Percentiles rank a stretch among this genome's conserved stretches.
These are phyloP conservation scores for Citrus reticulata DNA, from an alignment of 345 rosid genomes.

Conservation along the genomic window DNA sequence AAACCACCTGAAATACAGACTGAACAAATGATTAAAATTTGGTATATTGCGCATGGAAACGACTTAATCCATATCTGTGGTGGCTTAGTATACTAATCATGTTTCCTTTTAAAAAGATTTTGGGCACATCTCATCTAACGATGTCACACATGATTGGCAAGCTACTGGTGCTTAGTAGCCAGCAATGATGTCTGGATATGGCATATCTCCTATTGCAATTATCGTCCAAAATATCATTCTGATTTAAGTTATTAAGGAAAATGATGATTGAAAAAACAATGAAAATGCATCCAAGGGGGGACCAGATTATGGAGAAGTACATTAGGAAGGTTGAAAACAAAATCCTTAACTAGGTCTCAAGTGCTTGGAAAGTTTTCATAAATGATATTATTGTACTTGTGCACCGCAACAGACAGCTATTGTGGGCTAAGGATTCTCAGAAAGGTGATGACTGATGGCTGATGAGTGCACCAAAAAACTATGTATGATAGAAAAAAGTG, in stretches of 20 bases:
- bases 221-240: neutral
- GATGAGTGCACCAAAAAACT: neutral
- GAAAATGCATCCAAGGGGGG: neutral
- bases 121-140: neutral
- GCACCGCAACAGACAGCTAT: neutral
- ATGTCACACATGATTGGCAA: neutral
- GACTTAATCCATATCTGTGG: neutral
- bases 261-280: neutral
- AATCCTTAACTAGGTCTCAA: neutral
- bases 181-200: neutral
- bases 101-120: neutral
- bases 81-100: neutral
- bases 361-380: neutral
- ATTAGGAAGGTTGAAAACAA: neutral
- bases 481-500: neutral
- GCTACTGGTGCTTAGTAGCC: no score
- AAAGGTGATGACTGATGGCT: neutral
- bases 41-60: neutral
- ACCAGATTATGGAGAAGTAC: neutral
- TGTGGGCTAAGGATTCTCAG: neutral
- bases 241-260: neutral
- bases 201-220: neutral
- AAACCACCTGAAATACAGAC: neutral
- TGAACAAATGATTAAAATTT: neutral
- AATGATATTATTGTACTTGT: neutral